Evolutionary conservation across 345 rosid species (phyloP).

Genomic region (Gossypium australe): DNA sequence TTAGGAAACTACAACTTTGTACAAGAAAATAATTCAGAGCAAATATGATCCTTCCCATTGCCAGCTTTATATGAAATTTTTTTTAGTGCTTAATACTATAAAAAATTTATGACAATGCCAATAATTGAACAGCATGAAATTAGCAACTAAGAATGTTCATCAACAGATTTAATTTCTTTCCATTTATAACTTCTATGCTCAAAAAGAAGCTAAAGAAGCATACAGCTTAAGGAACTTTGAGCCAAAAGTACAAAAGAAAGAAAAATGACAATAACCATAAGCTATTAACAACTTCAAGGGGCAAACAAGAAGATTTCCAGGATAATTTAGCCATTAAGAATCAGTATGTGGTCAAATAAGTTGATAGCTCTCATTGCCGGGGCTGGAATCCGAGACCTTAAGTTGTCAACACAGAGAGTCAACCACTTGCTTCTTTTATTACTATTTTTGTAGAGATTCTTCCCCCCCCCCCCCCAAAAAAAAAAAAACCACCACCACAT

Average conservation of each 20-base stretch:
- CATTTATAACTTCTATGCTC: neutral
- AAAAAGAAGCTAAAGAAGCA: neutral
- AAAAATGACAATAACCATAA: neutral
- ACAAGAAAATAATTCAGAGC: neutral
- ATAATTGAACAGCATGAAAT: neutral
- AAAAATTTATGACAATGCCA: neutral
- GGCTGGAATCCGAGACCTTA: too few species aligned
- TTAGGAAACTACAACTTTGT: neutral
- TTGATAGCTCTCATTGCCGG: neutral
- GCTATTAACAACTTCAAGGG: neutral
- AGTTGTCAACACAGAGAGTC: too few species aligned
- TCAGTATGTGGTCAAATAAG: neutral
- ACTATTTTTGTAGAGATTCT: neutral
- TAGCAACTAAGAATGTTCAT: neutral
- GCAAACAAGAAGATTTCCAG: neutral
- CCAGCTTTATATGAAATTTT: neutral
- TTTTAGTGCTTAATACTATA: neutral
- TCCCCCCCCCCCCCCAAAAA: too few species aligned
- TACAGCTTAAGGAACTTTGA: neutral
- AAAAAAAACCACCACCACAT: too few species aligned
- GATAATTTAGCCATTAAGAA: neutral
- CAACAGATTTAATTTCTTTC: neutral
- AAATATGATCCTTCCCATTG: neutral
- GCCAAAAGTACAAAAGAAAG: neutral
- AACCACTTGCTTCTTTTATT: neutral